Base-by-base conservation (phyloP, 2,329 filamentous ascomycete species). In the Ophioceras dolichostomum region DNA sequence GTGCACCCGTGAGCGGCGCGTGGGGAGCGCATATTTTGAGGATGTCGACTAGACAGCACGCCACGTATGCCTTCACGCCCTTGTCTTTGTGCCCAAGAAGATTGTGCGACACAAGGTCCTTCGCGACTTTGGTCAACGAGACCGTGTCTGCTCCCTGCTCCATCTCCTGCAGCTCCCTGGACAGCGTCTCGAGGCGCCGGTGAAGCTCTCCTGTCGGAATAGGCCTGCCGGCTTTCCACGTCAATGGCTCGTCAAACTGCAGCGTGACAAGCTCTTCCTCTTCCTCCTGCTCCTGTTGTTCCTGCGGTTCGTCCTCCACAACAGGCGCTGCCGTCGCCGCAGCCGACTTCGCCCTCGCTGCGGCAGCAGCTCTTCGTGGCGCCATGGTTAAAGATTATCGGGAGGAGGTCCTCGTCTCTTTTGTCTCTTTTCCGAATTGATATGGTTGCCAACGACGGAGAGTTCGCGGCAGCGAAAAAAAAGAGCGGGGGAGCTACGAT, bases 1-100 rank as follows among this genome's bases (percentile, higher is more conserved):
- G 88, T 41, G 83, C 77, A 29, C 76, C 77, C 18, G 86, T 93
- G 60, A 94, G 96, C 14, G 91, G 91, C 55, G 91, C 91, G 67
- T 96, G 81, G 1, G 91, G 91, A 20, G 91, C 91, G 60, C 86
- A 94, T 40, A 98, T 71, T 49, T 84, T 81, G 54, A 98, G 73
- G 47, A 98, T 83, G 56, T 98, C 91, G 38, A 95, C 87, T 43
- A 96, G 68, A 56, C 88, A 96, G 52, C 84, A 84, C 31, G 87
- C 79, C 22, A 84, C 76, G 65, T 83, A 94, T 19, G 91, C 89
- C 58, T 83, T 82, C 45, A 98, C 87, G 39, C 91, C 91, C 46
- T 80, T 83, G 58, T 98, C 91, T 63, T 94, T 94, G 61, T 98
- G 91, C 41, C 76, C 76, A 33, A 98, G 63, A 18, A 98, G 67